phyloP scores from a whole-genome alignment of 768 basidiomycete genomes.

The Boletellus sp. region DNA sequence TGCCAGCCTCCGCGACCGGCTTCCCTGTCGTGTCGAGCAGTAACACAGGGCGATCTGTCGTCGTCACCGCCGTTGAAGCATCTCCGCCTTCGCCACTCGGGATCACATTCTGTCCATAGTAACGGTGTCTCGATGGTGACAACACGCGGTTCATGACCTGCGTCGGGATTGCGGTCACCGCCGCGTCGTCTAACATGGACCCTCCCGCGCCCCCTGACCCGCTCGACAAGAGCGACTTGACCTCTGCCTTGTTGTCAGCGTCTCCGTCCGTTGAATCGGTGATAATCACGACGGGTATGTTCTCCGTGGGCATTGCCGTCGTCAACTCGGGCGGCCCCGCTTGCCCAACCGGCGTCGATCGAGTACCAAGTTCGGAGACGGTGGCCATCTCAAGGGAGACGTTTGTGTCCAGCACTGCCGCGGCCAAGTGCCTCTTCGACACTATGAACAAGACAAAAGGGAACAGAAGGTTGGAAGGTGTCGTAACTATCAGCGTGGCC shows the following conservation, averaged over 20 bases:
- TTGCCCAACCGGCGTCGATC: neutral
- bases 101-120: constrained; percentile 15
- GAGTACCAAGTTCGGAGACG: neutral
- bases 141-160: constrained; percentile 16
- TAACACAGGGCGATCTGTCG: neutral
- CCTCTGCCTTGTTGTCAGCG: neutral
- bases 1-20: neutral
- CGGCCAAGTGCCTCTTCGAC: constrained; percentile 18
- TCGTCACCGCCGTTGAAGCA: neutral
- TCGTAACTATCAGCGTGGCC: constrained; percentile 24
- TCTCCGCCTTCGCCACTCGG: neutral
- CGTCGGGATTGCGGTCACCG: constrained; percentile 12
- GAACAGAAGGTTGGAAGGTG: constrained; percentile 21
- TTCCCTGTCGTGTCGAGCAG: neutral
- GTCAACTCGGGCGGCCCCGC: neutral
- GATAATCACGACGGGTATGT: constrained; percentile 17
- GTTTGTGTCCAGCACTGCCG: constrained; percentile 16
- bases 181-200: neutral
- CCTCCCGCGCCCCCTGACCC: neutral
- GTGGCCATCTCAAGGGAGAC: constrained; percentile 2
- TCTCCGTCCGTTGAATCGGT: constrained; percentile 12
- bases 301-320: neutral
- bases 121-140: constrained; percentile 17
- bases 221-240: constrained; percentile 6
- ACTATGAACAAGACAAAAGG: constrained; percentile 20